A percentile compares a stretch with the other conserved stretches of the same genome.
Conservation (phyloP, 192 early-diverging fungal genomes). For the Cladochytrium replicatum region DNA sequence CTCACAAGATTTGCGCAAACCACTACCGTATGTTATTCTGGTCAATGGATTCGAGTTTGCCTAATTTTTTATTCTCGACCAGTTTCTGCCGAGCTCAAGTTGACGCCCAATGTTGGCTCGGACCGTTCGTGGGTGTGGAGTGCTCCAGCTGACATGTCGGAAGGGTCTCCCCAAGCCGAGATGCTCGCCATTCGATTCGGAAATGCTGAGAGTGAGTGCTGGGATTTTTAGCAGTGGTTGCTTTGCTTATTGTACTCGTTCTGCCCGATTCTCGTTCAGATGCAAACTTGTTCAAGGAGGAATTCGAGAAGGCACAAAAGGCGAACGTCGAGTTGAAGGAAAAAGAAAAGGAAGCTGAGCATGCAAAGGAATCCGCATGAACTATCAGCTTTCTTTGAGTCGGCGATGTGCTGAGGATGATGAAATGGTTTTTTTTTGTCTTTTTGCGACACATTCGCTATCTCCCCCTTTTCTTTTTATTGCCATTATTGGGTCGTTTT, state of each 20-base stretch:
- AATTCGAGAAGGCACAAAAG: conserved; percentile 66
- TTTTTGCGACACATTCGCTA: no score
- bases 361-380: no score
- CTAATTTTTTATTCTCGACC: neutral
- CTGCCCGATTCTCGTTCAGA: conserved; percentile 28
- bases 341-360: no score
- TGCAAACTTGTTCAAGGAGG: conserved; percentile 84
- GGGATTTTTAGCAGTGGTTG: neutral
- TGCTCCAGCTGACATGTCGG: conserved; percentile 79
- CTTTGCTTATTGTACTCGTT: neutral
- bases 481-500: no score
- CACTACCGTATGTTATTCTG: conserved; percentile 58
- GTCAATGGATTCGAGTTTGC: neutral
- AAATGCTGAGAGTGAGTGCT: conserved; percentile 71
- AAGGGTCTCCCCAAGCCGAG: conserved; percentile 74
- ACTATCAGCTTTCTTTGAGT: no score
- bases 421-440: no score
- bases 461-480: no score
- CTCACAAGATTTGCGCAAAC: conserved; percentile 98
- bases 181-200: conserved; percentile 92
- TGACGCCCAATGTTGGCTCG: conserved; percentile 91
- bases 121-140: conserved; percentile 99
- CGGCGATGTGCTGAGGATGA: no score
- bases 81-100: conserved; percentile 76
- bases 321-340: conserved; percentile 38